Evolutionary conservation across 2,329 filamentous ascomycete species (phyloP).

Genomic region (Akanthomyces lecanii): DNA sequence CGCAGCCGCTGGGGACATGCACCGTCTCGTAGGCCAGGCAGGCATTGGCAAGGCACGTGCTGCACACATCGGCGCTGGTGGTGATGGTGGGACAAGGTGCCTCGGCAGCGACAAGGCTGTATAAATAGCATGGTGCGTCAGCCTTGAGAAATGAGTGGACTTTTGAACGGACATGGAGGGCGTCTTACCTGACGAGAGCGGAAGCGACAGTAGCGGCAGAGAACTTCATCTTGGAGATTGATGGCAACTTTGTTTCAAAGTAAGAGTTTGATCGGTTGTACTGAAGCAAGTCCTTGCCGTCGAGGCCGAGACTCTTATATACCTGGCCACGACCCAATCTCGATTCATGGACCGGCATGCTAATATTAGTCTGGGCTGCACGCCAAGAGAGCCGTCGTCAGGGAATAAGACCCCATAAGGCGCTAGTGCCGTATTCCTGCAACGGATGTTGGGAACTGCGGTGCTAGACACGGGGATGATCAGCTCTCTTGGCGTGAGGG

Average conservation of each 20-base stretch:
- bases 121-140: neutral
- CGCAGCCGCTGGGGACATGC: conserved; percentile 29
- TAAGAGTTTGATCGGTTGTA: no score
- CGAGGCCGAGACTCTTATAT: neutral
- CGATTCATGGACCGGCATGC: neutral
- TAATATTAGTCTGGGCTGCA: neutral
- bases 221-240: neutral
- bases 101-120: conserved; percentile 1
- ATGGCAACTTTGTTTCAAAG: no score
- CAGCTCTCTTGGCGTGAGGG: conserved; percentile 14
- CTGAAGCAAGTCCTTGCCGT: neutral
- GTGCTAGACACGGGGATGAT: neutral
- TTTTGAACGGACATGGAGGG: neutral
- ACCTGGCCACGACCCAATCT: neutral
- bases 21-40: conserved; percentile 32
- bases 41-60: conserved; percentile 28
- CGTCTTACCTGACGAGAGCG: neutral
- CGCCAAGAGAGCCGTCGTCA: neutral
- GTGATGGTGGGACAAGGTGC: conserved; percentile 32
- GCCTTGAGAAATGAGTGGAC: no score
- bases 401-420: neutral
- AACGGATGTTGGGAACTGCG: neutral
- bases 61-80: conserved; percentile 29
- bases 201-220: neutral
- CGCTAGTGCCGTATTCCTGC: neutral